phyloP scores from a whole-genome alignment of 2,329 filamentous ascomycete genomes.

The Pyrenochaeta sp. region DNA sequence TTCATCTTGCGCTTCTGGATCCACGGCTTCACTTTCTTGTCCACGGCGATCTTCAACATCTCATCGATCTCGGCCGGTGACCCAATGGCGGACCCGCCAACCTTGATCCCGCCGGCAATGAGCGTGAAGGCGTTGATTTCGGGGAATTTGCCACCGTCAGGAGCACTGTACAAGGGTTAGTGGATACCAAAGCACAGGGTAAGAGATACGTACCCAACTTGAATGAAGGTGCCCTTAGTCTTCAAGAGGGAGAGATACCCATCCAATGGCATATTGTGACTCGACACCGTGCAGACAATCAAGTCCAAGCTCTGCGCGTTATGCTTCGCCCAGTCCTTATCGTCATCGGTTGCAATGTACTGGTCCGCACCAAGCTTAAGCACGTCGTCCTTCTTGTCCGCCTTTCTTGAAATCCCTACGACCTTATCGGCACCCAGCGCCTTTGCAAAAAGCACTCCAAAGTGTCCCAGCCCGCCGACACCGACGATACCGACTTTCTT shows the following conservation, averaged over 20 bases:
- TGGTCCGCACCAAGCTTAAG: constrained; percentile 67
- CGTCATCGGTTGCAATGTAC: constrained; percentile 67
- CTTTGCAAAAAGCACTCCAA: constrained; percentile 74
- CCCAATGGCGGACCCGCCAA: constrained; percentile 37
- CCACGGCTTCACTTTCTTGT: constrained; percentile 67
- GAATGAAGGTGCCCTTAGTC: constrained; percentile 67
- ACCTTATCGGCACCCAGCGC: constrained; percentile 74
- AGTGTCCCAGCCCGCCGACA: constrained; percentile 76
- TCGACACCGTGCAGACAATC: constrained; percentile 66
- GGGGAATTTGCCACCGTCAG: constrained; percentile 50
- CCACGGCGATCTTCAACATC: constrained; percentile 64
- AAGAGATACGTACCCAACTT: constrained; percentile 60
- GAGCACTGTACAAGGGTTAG: constrained; percentile 12
- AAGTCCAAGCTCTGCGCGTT: constrained; percentile 64
- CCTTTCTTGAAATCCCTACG: constrained; percentile 69
- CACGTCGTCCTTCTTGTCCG: constrained; percentile 68
- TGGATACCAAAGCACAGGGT: background rate
- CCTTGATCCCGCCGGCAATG: constrained; percentile 44
- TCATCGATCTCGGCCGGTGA: constrained; percentile 34
- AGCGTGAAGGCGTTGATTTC: constrained; percentile 62
- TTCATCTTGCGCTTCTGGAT: constrained; percentile 69
- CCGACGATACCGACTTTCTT: constrained; percentile 80
- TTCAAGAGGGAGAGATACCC: constrained; percentile 69
- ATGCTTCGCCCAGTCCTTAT: constrained; percentile 66
- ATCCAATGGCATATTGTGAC: constrained; percentile 60